Evolutionary conservation across 1,284 basidiomycete genomes (phyloP).

Genomic region (Apiotrichum gracile): DNA sequence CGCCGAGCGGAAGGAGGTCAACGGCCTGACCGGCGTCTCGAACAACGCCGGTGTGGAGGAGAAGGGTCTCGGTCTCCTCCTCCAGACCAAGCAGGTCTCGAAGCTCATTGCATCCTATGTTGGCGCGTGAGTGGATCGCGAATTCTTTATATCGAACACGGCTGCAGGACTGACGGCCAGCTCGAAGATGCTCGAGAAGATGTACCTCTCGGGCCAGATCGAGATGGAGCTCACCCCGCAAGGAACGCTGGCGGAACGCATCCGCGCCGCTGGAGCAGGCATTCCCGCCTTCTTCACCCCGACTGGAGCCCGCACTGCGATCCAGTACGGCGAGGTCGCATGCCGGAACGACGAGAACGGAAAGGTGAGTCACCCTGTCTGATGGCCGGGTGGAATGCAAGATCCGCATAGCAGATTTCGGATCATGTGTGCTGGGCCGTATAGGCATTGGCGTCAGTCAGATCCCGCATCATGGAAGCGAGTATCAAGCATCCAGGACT

Average conservation of each 20-base stretch:
- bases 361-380: slow-evolving; percentile 33
- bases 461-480: no score
- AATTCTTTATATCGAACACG: not conserved
- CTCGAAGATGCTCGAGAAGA: slow-evolving; percentile 50
- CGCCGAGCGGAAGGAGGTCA: slow-evolving; percentile 59
- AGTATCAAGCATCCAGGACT: not conserved
- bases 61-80: slow-evolving; percentile 57
- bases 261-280: slow-evolving; percentile 86
- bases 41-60: slow-evolving; percentile 69
- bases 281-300: slow-evolving; percentile 96
- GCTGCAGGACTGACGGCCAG: slow-evolving; percentile 6
- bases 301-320: slow-evolving; percentile 60
- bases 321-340: slow-evolving; percentile 12
- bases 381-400: not conserved
- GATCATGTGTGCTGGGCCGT: not conserved
- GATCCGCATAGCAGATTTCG: not conserved
- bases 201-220: slow-evolving; percentile 75
- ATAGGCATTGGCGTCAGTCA: no score
- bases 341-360: slow-evolving; percentile 61
- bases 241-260: slow-evolving; percentile 80
- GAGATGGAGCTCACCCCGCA: slow-evolving; percentile 85
- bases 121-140: slow-evolving; percentile 50
- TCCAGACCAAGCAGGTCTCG: slow-evolving; percentile 64
- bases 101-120: slow-evolving; percentile 85
- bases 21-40: slow-evolving; percentile 71